phyloP scores from a whole-genome alignment of 139 green algal species.

The Gonium pectorale region DNA sequence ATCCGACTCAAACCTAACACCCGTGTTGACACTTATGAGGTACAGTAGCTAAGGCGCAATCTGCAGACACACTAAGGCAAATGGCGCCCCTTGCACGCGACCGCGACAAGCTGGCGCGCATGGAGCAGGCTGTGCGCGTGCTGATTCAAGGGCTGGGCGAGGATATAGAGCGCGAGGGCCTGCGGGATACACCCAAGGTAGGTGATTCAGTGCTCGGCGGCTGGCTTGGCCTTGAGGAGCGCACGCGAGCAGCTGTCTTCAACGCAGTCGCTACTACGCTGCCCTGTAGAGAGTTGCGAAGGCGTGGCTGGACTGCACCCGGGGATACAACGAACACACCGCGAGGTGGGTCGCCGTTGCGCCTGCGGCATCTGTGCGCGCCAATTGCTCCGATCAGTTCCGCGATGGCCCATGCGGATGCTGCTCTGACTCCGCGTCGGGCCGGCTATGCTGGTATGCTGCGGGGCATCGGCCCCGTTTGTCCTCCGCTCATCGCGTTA shows the following conservation, averaged over 20 bases:
- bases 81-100: slow-evolving; percentile 7
- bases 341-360: slow-evolving; percentile 48
- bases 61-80: no score
- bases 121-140: slow-evolving; percentile 63
- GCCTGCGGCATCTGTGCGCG: no score
- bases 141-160: slow-evolving; percentile 87
- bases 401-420: no score
- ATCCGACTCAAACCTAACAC: no score
- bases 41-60: no score
- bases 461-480: no score
- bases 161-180: slow-evolving; percentile 80
- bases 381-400: no score
- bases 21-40: no score
- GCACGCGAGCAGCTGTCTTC: not conserved
- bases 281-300: slow-evolving; percentile 89
- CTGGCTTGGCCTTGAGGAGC: not conserved
- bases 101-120: slow-evolving; percentile 12
- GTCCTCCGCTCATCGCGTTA: not conserved
- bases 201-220: not conserved
- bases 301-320: slow-evolving; percentile 85
- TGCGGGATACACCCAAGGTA: slow-evolving; percentile 92
- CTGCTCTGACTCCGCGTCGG: no score
- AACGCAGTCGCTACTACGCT: no score
- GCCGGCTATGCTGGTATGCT: no score
- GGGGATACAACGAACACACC: slow-evolving; percentile 70